Base-by-base conservation (phyloP, 345 rosid species). In the Carallia brachiata region DNA sequence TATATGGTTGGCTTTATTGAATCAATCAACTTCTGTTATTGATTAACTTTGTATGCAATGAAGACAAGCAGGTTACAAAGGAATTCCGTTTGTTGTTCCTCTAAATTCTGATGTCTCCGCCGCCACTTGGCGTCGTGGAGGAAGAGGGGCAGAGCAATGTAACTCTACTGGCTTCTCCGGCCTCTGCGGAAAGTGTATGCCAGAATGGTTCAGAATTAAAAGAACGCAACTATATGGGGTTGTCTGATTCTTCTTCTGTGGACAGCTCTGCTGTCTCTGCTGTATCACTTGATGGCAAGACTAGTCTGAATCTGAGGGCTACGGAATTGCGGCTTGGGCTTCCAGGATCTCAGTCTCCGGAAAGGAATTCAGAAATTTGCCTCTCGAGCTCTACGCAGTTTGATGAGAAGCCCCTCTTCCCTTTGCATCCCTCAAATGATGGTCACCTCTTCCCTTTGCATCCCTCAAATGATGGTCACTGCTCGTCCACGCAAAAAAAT, bases 151-250 rank as follows among this genome's bases (percentile, higher is more conserved):
- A 63, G 40, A 72, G 73, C 66, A 72, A 68, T 72, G 73, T 72
- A 27, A 63, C 80, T 12, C 31, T 77, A 40, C 70, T 77, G 69
- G 70, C 76, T 72, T 72, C 80, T 58, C 63, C 80, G 23, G 53
- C 66, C 36, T 72, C 80, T 37, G 70, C 73, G 1, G 80, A 77
- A 56, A 77, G 76, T 39, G 64, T 58, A 3, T 72, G 80, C 67
- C 80, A 62, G 52, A 77, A 68, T 34, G 61, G 75, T 40, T 37
- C 67, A 40, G 66, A 55, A 58, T 32, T 77, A 31, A 77, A 68
- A 64, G 76, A 71, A 56, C 70, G 80, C 54, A 77, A 77, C 80
- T 77, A 77, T 30, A 77, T 77, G 80, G 80, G 80, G 13, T 58
- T 77, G 70, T 72, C 80, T 27, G 80, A 77, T 67, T 77, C 65